A percentile compares a stretch with the other conserved stretches of the same genome.
These are phyloP conservation scores for Colletotrichum magnum DNA, from an alignment of 2,329 filamentous ascomycete species.

Conservation along the genomic window DNA sequence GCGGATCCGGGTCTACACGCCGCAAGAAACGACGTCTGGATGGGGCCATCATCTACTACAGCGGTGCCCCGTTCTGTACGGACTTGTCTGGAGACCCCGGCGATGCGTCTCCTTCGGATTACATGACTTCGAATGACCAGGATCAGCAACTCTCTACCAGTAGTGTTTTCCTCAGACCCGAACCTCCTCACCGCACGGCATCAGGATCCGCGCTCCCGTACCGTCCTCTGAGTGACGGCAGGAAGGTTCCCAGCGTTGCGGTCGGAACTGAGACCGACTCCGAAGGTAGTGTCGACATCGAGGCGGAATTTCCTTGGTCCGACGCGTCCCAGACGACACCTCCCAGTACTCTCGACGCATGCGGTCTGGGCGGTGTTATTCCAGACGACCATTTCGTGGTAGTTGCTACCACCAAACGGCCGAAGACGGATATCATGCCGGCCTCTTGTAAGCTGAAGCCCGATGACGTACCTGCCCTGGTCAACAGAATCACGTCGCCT, in stretches of 20 bases:
- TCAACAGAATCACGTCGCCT: constrained; percentile 58
- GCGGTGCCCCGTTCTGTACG: constrained; percentile 83
- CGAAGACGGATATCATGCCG: constrained; percentile 46
- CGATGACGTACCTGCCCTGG: constrained; percentile 57
- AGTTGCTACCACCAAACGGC: constrained; percentile 65
- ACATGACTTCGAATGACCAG: constrained; percentile 62
- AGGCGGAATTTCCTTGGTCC: constrained; percentile 61
- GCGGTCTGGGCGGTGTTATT: constrained; percentile 70
- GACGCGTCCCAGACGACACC: constrained; percentile 55
- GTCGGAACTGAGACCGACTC: constrained; percentile 45
- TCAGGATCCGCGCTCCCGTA: constrained; percentile 67
- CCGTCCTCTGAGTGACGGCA: constrained; percentile 63
- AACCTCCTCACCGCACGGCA: constrained; percentile 52
- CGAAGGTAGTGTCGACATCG: constrained; percentile 56
- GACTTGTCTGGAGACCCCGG: constrained; percentile 80
- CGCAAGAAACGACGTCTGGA: constrained; percentile 71
- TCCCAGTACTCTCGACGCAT: constrained; percentile 64
- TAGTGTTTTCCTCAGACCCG: constrained; percentile 34
- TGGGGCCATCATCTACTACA: constrained; percentile 88
- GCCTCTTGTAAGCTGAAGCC: constrained; percentile 40
- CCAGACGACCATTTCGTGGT: constrained; percentile 77
- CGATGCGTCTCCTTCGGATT: constrained; percentile 62
- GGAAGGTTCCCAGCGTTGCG: constrained; percentile 36
- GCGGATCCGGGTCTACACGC: constrained; percentile 62
- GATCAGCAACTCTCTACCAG: constrained; percentile 48